phyloP scores from a whole-genome alignment of 129 eudicot genomes.

The Flaveria ramosissima region DNA sequence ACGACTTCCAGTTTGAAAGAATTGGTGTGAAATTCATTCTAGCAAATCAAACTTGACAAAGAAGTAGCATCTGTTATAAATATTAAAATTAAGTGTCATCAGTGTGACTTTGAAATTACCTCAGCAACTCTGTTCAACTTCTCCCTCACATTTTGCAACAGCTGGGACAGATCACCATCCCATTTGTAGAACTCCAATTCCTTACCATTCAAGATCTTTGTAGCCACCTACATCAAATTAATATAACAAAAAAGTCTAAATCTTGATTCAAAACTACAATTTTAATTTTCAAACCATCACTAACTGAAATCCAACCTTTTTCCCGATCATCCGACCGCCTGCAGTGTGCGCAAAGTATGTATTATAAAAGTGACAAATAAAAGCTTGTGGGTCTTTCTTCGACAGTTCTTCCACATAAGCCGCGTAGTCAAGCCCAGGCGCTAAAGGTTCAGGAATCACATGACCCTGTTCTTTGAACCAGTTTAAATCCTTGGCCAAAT shows the following conservation, averaged over 20 bases:
- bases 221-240: constrained; percentile 59
- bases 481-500: constrained; percentile 70
- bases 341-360: constrained; percentile 91
- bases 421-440: constrained; percentile 73
- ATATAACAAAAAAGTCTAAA: background rate
- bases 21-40: background rate
- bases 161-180: constrained; percentile 80
- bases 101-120: constrained; percentile 45
- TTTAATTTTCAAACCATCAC: background rate
- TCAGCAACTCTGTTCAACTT: constrained; percentile 83
- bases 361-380: constrained; percentile 94
- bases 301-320: constrained; percentile 53
- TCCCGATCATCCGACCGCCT: constrained; percentile 96
- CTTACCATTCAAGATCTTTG: constrained; percentile 62
- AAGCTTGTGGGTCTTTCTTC: constrained; percentile 81
- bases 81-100: background rate
- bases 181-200: constrained; percentile 94
- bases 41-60: background rate
- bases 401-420: constrained; percentile 66
- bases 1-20: background rate
- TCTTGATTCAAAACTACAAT: background rate
- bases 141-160: constrained; percentile 81
- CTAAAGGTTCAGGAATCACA: constrained; percentile 75
- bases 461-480: constrained; percentile 93
- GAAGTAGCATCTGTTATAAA: background rate